Conservation (phyloP, 805 yeast genomes). For the Ogataea siamensis region DNA sequence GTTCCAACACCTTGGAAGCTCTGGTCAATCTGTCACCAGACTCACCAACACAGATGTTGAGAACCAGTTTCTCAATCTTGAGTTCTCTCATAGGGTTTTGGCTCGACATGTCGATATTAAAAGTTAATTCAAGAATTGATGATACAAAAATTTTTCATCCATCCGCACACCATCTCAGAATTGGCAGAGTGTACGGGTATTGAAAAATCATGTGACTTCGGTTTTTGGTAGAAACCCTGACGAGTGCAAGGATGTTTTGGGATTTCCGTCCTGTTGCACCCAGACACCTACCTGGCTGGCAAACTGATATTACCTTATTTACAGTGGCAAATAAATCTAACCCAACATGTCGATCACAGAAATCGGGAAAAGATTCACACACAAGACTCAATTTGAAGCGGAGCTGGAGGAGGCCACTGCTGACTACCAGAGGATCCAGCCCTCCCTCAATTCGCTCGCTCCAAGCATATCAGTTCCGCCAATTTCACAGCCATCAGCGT, state of each 20-base stretch:
- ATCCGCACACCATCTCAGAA: conserved; percentile 13
- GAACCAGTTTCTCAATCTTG: conserved; percentile 98
- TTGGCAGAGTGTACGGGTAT: conserved; percentile 12
- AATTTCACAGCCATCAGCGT: conserved; percentile 84
- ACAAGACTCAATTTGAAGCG: conserved; percentile 23
- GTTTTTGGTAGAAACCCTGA: conserved; percentile 5
- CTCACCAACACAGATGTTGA: conserved; percentile 99
- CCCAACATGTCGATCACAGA: conserved; percentile 33
- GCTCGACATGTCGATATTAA: conserved; percentile 18
- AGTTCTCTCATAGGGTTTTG: conserved; percentile 98
- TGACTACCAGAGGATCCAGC: conserved; percentile 18
- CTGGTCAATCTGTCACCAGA: conserved; percentile 99
- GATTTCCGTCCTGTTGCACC: not conserved
- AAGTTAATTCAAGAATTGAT: conserved; percentile 7
- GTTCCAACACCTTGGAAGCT: conserved; percentile 99
- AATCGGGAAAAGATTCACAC: conserved; percentile 29
- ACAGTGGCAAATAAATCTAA: conserved; percentile 13
- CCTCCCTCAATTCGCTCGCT: conserved; percentile 35
- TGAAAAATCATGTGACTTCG: conserved; percentile 9
- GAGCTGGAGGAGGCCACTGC: conserved; percentile 25
- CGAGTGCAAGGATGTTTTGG: conserved; percentile 5
- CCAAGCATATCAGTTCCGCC: conserved; percentile 78
- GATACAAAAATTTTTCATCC: conserved; percentile 17
- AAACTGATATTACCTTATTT: not conserved
- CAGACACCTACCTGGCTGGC: not conserved